Percentiles rank a stretch among this genome's conserved stretches.
These are phyloP conservation scores for Fusarium pseudonygamai DNA, from an alignment of 2,329 filamentous ascomycete genomes.

Conservation along the genomic window DNA sequence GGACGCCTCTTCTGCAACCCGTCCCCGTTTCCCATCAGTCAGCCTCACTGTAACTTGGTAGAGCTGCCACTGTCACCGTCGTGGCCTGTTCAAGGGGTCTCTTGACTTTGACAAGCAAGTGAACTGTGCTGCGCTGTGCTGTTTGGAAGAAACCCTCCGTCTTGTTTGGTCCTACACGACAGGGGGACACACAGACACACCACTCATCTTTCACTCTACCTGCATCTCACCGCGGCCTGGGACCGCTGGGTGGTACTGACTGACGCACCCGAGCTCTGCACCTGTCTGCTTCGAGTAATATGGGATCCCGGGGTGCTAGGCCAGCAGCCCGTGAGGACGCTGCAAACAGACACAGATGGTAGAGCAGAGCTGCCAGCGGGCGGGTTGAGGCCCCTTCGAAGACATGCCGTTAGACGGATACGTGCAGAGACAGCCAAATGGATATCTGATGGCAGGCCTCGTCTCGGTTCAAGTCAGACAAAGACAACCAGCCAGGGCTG, in stretches of 20 bases:
- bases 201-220: slow-evolving; percentile 21
- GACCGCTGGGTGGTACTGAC: slow-evolving; percentile 38
- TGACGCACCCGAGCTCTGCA: slow-evolving; percentile 35
- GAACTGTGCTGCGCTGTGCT: not conserved
- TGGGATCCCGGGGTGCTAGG: slow-evolving; percentile 23
- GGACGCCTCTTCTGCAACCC: slow-evolving; percentile 35
- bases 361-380: slow-evolving; percentile 31
- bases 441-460: slow-evolving; percentile 38
- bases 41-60: slow-evolving; percentile 39
- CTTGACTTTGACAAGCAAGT: slow-evolving; percentile 23
- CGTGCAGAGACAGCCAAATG: slow-evolving; percentile 30
- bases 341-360: slow-evolving; percentile 12
- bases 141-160: slow-evolving; percentile 1
- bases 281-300: slow-evolving; percentile 39
- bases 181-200: slow-evolving; percentile 13
- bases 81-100: slow-evolving; percentile 34
- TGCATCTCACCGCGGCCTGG: slow-evolving; percentile 34
- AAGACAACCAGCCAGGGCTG: not conserved
- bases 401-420: slow-evolving; percentile 31
- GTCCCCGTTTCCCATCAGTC: slow-evolving; percentile 34
- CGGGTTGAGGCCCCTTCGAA: slow-evolving; percentile 36
- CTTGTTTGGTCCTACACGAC: slow-evolving; percentile 1
- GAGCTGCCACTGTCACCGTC: slow-evolving; percentile 10
- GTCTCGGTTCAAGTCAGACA: slow-evolving; percentile 25
- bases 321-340: slow-evolving; percentile 18